Evolutionary conservation across 2,329 filamentous ascomycete species (phyloP), one percentile per base, ranked within the genome.

Genomic region (Bipolaris cookei): DNA sequence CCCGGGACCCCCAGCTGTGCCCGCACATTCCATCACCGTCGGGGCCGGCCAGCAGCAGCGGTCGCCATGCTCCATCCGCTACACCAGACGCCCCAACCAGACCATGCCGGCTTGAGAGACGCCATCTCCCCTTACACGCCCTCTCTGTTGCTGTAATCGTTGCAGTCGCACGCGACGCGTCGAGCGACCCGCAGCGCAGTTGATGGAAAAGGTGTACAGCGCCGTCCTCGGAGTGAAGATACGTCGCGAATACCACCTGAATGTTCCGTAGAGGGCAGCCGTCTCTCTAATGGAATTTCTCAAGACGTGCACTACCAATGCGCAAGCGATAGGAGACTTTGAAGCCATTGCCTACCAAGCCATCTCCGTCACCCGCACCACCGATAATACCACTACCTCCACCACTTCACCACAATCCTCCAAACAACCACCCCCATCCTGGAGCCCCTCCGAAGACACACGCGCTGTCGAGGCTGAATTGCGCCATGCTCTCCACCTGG

Each of bases 271-370:
- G 68, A 64, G 64, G 64, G 67, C 58, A 48, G 56, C 62, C 35
- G 59, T 63, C 65, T 71, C 64, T 72, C 72, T 72, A 71, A 76
- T 76, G 73, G 71, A 76, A 71, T 73, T 74, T 73, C 69, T 74
- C 67, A 75, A 68, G 58, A 69, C 68, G 35, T 76, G 73, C 62
- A 64, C 56, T 56, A 76, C 74, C 35, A 77, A 76, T 70, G 74
- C 73, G 69, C 73, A 76, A 65, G 71, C 69, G 68, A 72, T 77
- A 63, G 73, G 72, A 64, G 72, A 73, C 61, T 74, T 74, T 49
- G 72, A 76, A 63, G 72, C 72, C 48, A 59, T 76, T 64, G 70
- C 69, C 56, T 76, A 69, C 51, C 74, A 75, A 58, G 72, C 74
- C 63, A 68, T 76, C 63, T 72, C 72, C 5, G 56, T 75, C 51